Conservation (phyloP, 2,329 filamentous ascomycete genomes). For the Myriosclerotinia duriaeana region DNA sequence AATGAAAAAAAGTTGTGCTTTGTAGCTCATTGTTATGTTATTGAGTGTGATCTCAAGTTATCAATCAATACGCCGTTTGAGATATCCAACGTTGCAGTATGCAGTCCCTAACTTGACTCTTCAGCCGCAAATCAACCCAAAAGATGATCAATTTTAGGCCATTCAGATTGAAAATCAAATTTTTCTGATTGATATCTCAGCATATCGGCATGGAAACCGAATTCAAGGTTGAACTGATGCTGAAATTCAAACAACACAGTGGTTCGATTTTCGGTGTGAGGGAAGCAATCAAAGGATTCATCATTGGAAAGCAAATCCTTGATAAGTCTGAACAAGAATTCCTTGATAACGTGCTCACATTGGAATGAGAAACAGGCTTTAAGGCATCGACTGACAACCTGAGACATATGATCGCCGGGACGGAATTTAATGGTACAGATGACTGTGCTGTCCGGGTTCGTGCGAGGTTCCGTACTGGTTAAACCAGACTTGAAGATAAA, state of each 20-base stretch:
- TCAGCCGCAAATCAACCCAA: constrained; percentile 5
- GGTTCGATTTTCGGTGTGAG: constrained; percentile 21
- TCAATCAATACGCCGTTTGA: constrained; percentile 5
- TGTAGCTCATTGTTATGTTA: background rate
- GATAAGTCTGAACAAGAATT: constrained; percentile 35
- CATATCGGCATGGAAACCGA: constrained; percentile 27
- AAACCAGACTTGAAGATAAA: constrained; percentile 34
- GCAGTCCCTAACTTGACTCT: background rate
- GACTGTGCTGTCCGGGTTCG: constrained; percentile 29
- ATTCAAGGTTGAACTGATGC: constrained; percentile 34
- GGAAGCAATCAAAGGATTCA: constrained; percentile 24
- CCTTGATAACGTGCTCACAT: constrained; percentile 22
- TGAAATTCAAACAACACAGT: constrained; percentile 31
- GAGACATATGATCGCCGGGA: constrained; percentile 24
- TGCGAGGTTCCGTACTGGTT: constrained; percentile 19
- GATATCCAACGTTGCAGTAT: constrained; percentile 17
- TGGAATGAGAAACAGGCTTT: constrained; percentile 28
- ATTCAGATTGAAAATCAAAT: constrained; percentile 20
- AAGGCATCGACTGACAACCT: constrained; percentile 29
- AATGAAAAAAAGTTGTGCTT: too few relatives aligned
- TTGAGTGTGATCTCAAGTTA: background rate
- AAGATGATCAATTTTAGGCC: constrained; percentile 1
- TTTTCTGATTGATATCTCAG: background rate
- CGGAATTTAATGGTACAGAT: constrained; percentile 32
- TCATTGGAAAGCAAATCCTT: constrained; percentile 28